phyloP scores from a whole-genome alignment of 768 basidiomycete genomes.

The Hygrocybe coccinea region DNA sequence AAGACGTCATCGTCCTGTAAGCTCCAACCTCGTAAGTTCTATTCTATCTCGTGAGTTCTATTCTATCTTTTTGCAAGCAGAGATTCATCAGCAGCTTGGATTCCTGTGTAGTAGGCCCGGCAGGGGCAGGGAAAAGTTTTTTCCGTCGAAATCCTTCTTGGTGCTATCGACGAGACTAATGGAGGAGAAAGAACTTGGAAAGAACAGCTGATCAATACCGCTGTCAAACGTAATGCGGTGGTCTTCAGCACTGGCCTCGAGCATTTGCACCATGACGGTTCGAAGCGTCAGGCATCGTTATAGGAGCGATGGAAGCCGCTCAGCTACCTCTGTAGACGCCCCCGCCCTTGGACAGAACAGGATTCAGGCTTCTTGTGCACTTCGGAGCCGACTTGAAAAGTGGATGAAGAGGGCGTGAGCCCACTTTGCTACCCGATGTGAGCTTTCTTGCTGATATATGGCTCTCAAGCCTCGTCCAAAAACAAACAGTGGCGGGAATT shows the following conservation, averaged over 20 bases:
- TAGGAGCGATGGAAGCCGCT: background rate
- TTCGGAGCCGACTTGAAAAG: slow-evolving; percentile 7
- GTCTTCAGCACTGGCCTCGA: slow-evolving; percentile 1
- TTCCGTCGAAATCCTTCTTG: too few relatives aligned
- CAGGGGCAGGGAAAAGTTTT: too few relatives aligned
- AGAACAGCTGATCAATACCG: slow-evolving; percentile 14
- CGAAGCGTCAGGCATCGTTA: background rate
- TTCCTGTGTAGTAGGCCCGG: too few relatives aligned
- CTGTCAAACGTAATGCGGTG: background rate
- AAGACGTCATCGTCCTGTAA: too few relatives aligned
- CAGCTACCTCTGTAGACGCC: slow-evolving; percentile 14
- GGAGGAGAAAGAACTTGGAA: too few relatives aligned
- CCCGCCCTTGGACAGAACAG: slow-evolving; percentile 15
- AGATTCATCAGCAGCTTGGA: too few relatives aligned
- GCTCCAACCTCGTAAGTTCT: too few relatives aligned
- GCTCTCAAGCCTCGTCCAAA: background rate
- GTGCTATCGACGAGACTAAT: background rate
- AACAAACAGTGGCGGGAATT: slow-evolving; percentile 24
- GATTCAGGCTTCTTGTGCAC: slow-evolving; percentile 1
- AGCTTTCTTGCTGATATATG: too few relatives aligned
- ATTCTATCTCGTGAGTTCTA: too few relatives aligned
- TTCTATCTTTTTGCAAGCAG: too few relatives aligned
- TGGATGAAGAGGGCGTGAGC: slow-evolving; percentile 9
- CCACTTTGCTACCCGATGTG: background rate
- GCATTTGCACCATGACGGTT: slow-evolving; percentile 13